Base-by-base conservation (phyloP, 2,329 filamentous ascomycete species). In the Exophiala dermatitidis region DNA sequence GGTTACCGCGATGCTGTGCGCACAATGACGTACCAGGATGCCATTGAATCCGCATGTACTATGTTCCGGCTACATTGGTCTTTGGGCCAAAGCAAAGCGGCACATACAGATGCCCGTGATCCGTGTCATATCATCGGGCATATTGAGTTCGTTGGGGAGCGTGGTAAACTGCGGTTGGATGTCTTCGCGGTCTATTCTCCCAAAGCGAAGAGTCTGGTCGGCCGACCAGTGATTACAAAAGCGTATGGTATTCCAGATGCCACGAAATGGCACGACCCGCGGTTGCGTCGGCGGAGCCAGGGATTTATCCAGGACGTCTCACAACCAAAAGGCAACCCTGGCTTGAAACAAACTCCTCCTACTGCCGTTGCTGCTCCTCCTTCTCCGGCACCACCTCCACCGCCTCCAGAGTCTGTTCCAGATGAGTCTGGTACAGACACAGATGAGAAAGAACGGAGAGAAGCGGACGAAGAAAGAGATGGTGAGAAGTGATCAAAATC, bases 121-220 rank as follows among this genome's bases (percentile, higher is more conserved):
- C 34, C 44, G 9, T 33, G 55, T 31, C 33, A 53, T 7, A 36
- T 63, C 32, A 49, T 44, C 28, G 60, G 61, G 4, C 31, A 43
- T 12, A 26, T 59, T 36, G 53, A 46, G 7, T 58, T 54, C 37
- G 38, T 50, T 19, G 60, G 61, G 10, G 52, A 59, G 3, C 47
- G 51, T 37, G 61, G 61, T 2, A 52, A 46, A 8, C 42, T 60
- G 3, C 54, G 41, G 12, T 29, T 61, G 4, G 50, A 58, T 38
- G 56, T 58, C 4, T 30, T 42, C 5, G 61, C 53, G 9, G 48
- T 53, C 28, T 63, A 63, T 47, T 54, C 58, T 19, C 56, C 56
- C 9, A 47, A 48, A 10, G 49, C 36, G 6, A 43, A 58, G 19
- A 48, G 49, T 7, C 43, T 61, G 4, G 46, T 59, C 33, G 57